Base-by-base conservation (phyloP, 163 green algal species). In the Chlamydomonas reinhardtii region DNA sequence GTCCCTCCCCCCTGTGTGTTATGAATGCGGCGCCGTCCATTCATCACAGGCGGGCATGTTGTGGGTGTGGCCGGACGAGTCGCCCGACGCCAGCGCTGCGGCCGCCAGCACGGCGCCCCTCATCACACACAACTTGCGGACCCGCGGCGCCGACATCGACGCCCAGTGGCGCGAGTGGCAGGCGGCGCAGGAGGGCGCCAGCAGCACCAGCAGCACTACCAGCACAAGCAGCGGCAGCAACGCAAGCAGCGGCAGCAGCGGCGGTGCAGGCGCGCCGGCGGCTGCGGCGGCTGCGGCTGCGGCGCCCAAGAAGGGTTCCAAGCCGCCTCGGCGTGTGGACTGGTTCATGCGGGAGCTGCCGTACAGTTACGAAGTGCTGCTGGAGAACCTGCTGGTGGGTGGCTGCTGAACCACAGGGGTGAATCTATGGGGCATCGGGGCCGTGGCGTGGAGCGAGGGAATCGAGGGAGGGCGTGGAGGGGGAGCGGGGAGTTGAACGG, bases 301-400 rank as follows among this genome's bases (percentile, higher is more conserved):
- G 11, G 69, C 24, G 4, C 1, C 27, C 64, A 20, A 35, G 15
- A 52, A 74, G 69, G 34, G 20, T 35, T 56, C 48, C 48, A 74
- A 74, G 22, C 34, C 43, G 39, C 56, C 59, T 4, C 22, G 16
- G 8, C 32, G 5, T 12, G 34, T 80, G 20, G 37, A 31, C 35
- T 87, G 82, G 82, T 87, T 87, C 61, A 69, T 87, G 72, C 82
- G 82, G 0, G 82, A 87, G 25, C 37, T 87, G 82, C 72, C 82
- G 72, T 82, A 82, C 61, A 75, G 72, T 20, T 87, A 87, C 61
- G 82, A 87, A 72, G 72, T 86, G 24, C 56, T 86, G 61, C 12
- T 87, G 27, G 82, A 87, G 82, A 87, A 87, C 39, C 61, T 87
- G 34, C 29, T 76, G 61, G 62, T 56, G 48, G 29, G 62, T 25